A percentile compares a stretch with the other conserved stretches of the same genome.
phyloP scores from a whole-genome alignment of 805 yeast species.

The Candida maris region DNA sequence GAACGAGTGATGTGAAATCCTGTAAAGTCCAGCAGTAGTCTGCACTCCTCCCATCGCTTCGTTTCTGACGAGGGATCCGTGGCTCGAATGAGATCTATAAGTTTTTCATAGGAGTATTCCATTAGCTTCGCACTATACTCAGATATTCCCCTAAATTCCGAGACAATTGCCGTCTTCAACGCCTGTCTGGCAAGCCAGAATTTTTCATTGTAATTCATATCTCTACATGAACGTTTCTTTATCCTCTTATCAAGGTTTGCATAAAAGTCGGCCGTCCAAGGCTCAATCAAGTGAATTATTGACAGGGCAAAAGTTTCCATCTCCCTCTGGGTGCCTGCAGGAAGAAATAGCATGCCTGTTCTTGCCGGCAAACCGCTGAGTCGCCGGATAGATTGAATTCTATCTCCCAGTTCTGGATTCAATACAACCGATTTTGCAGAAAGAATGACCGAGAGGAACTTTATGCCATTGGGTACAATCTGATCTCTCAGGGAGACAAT shows the following conservation, averaged over 20 bases:
- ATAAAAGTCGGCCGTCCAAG: conserved; percentile 45
- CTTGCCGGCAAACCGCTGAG: conserved; percentile 41
- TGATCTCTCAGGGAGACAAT: conserved; percentile 32
- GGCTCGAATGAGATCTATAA: conserved; percentile 38
- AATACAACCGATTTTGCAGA: conserved; percentile 27
- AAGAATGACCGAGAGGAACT: conserved; percentile 34
- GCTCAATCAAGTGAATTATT: conserved; percentile 36
- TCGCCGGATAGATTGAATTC: conserved; percentile 36
- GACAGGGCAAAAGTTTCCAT: conserved; percentile 37
- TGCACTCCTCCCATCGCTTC: conserved; percentile 39
- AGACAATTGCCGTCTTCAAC: conserved; percentile 46
- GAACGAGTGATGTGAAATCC: conserved; percentile 62
- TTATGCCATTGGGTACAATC: conserved; percentile 29
- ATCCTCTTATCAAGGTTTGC: conserved; percentile 37
- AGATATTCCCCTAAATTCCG: conserved; percentile 43
- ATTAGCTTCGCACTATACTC: conserved; percentile 48
- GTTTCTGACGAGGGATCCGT: conserved; percentile 18
- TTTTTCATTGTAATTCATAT: conserved; percentile 18
- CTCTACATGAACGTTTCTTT: conserved; percentile 35
- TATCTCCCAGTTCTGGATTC: conserved; percentile 33
- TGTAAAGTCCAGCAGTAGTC: conserved; percentile 53
- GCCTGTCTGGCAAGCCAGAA: conserved; percentile 50
- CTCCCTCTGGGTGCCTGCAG: conserved; percentile 40
- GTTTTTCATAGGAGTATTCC: conserved; percentile 52
- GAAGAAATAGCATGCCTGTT: conserved; percentile 42